A percentile compares a stretch with the other conserved stretches of the same genome.
Conservation (phyloP, 495 filamentous ascomycete species). For the Podospora tetraspora region DNA sequence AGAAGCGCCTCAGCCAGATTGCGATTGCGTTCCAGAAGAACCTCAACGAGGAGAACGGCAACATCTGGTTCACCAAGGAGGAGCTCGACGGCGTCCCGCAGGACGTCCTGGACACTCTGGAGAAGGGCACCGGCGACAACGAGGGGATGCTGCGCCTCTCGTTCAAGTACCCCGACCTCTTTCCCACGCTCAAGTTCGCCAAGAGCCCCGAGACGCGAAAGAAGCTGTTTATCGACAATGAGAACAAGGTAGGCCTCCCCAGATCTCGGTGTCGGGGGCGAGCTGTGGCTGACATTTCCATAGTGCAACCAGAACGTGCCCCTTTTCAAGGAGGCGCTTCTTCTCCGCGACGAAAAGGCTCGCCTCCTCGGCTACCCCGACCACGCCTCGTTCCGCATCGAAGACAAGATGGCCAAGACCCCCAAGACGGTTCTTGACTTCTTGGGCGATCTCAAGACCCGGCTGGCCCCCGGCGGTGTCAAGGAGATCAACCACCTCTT, state of each 20-base stretch:
- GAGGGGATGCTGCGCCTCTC: conserved; percentile 53
- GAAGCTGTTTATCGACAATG: conserved; percentile 53
- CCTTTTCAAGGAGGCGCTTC: conserved; percentile 79
- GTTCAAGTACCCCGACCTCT: conserved; percentile 61
- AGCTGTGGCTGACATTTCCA: conserved; percentile 1
- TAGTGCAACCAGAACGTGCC: conserved; percentile 76
- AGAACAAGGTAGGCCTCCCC: conserved; percentile 46
- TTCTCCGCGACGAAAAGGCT: conserved; percentile 88
- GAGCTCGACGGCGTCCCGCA: conserved; percentile 55
- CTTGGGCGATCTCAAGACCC: conserved; percentile 68
- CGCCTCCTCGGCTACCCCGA: conserved; percentile 86
- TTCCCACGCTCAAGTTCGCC: conserved; percentile 55
- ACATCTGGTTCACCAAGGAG: conserved; percentile 54
- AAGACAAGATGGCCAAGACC: conserved; percentile 97
- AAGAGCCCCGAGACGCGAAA: conserved; percentile 50
- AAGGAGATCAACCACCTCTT: conserved; percentile 69
- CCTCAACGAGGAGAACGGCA: conserved; percentile 57
- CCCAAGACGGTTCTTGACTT: conserved; percentile 81
- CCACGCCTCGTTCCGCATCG: conserved; percentile 85
- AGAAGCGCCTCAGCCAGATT: conserved; percentile 55
- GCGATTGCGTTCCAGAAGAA: conserved; percentile 55
- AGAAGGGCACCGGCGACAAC: conserved; percentile 67
- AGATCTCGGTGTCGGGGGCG: neutral
- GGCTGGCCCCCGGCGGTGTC: conserved; percentile 69
- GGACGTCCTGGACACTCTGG: conserved; percentile 53